Evolutionary conservation across 805 yeast genomes (phyloP), one percentile per base, ranked within the genome.

Genomic region (Wickerhamiella alocasiicola): DNA sequence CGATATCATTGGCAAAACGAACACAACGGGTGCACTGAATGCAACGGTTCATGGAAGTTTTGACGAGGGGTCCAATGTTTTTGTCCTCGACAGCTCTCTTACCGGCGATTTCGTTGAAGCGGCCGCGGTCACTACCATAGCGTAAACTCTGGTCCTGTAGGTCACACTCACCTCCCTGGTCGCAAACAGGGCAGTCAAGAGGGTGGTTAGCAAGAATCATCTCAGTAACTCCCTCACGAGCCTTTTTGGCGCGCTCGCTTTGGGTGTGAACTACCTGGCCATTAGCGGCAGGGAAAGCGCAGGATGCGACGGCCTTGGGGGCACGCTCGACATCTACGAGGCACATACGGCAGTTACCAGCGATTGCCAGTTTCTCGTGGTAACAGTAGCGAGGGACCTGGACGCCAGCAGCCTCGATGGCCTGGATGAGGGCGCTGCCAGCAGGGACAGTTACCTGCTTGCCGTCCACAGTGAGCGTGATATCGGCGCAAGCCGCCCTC

Each of bases 161-260:
- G 59, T 82, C 94, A 67, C 94, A 82, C 62, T 82, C 94, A 49
- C 94, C 94, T 63, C 94, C 94, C 64, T 82, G 94, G 64, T 82
- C 94, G 63, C 94, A 82, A 42, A 82, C 79, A 18, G 94, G 94
- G 64, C 94, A 82, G 65, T 83, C 94, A 56, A 82, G 70, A 17
- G 94, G 94, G 66, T 82, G 94, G 68, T 83, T 83, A 51, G 82
- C 83, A 49, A 82, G 70, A 47, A 82, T 65, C 77, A 82, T 80
- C 63, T 83, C 94, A 32, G 93, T 83, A 52, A 82, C 91, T 58
- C 88, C 88, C 63, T 82, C 94, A 57, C 94, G 73, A 34, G 87
- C 83, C 61, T 78, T 75, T 61, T 73, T 77, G 48, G 81, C 81
- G 56, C 83, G 74, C 51, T 79, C 88, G 29, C 78, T 65, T 57